These are phyloP conservation scores for Zostera marina DNA, from an alignment of 116 monocot species.

Conservation along the genomic window DNA sequence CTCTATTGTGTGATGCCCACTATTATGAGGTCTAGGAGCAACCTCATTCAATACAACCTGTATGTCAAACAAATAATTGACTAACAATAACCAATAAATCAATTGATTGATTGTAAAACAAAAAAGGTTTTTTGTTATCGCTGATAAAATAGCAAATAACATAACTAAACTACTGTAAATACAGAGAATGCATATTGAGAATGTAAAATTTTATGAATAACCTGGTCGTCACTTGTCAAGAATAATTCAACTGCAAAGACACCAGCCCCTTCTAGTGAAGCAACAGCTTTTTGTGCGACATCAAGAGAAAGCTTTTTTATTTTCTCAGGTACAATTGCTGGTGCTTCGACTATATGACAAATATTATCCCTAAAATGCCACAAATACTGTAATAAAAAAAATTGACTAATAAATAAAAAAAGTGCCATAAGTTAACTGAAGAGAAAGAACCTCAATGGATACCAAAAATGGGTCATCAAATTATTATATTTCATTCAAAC, in stretches of 20 bases:
- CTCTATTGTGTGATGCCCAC: conserved; percentile 97
- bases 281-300: conserved; percentile 60
- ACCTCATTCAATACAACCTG: conserved; percentile 93
- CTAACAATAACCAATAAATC: not conserved
- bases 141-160: not conserved
- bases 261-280: conserved; percentile 78
- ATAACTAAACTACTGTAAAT: not conserved
- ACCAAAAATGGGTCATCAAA: too few relatives aligned
- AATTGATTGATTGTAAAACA: not conserved
- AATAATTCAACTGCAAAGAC: conserved; percentile 92
- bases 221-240: conserved; percentile 57
- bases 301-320: conserved; percentile 39
- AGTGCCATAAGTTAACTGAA: too few relatives aligned
- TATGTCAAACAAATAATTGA: conserved; percentile 1
- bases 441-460: too few relatives aligned
- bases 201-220: conserved; percentile 8
- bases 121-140: not conserved
- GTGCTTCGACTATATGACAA: conserved; percentile 90
- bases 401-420: too few relatives aligned
- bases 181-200: not conserved
- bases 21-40: conserved; percentile 93
- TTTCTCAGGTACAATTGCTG: conserved; percentile 56
- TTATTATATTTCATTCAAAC: too few relatives aligned
- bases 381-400: not conserved
- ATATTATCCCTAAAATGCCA: conserved; percentile 61